Evolutionary conservation across 2,329 filamentous ascomycete genomes (phyloP), one percentile per base, ranked within the genome.

Genomic region (Cadophora gregata): DNA sequence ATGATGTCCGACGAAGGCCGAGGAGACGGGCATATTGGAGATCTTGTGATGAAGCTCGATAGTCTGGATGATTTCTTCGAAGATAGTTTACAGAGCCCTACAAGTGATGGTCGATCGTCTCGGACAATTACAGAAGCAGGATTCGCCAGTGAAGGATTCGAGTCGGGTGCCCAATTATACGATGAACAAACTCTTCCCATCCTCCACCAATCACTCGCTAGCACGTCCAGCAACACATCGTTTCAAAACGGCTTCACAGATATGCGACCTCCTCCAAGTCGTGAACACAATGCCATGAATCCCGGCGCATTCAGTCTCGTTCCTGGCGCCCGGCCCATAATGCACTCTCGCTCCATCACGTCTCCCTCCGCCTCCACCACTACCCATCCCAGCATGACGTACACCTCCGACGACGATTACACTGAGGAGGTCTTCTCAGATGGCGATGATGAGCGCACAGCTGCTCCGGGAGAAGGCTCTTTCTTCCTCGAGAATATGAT

Each of bases 131-230:
- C 87, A 0, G 87, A 89, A 75, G 88, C 85, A 0, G 86, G 88
- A 70, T 91, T 89, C 70, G 83, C 87, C 0, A 85, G 86, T 0
- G 88, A 89, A 68, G 85, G 84, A 10, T 88, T 89, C 61, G 91
- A 96, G 71, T 89, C 89, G 0, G 91, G 89, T 12, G 92, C 94
- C 25, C 89, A 93, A 76, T 81, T 97, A 0, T 97, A 98, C 78
- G 94, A 97, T 74, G 93, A 97, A 77, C 93, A 97, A 76, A 96
- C 96, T 7, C 84, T 96, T 12, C 95, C 95, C 0, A 96, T 97
- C 61, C 81, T 97, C 6, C 91, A 96, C 73, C 92, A 96, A 75
- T 96, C 93, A 0, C 83, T 91, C 27, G 86, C 84, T 25, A 75
- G 85, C 12, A 95, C 89, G 70, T 90, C 90, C 45, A 91, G 88